Evolutionary conservation across 805 yeast species (phyloP), one percentile per base, ranked within the genome.

Genomic region (Zygotorulaspora sp.): DNA sequence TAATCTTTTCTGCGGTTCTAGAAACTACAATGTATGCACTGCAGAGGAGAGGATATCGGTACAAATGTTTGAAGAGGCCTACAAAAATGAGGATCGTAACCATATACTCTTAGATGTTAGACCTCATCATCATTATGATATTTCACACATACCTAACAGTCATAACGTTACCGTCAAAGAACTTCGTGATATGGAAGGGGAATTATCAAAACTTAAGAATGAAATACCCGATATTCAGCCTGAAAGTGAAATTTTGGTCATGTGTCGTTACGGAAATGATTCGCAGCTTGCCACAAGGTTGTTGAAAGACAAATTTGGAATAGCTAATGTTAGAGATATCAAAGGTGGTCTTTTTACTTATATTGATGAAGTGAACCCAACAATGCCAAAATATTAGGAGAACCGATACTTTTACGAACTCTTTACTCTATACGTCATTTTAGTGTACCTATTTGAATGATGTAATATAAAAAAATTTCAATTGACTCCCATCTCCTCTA

Each of bases 261-360:
- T 90, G 13, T 92, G 98, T 61, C 70, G 97, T 21, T 79, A 71
- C 54, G 98, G 98, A 7, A 88, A 86, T 58, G 97, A 92, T 57
- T 89, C 97, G 0, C 88, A 84, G 52, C 59, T 77, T 12, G 94
- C 96, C 0, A 79, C 83, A 1, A 61, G 69, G 39, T 62, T 68
- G 30, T 59, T 89, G 31, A 66, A 71, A 34, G 75, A 74, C 16
- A 67, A 69, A 1, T 66, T 74, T 30, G 75, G 77, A 0, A 61
- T 75, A 12, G 40, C 52, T 0, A 59, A 72, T 13, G 85, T 77
- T 0, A 71, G 62, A 35, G 96, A 90, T 56, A 67, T 90, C 4
- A 66, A 57, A 8, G 97, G 97, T 1, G 98, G 98, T 0, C 63
- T 88, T 16, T 65, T 69, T 36, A 71, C 66, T 45, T 88, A 94